Percentiles rank a stretch among this genome's conserved stretches.
Conservation (phyloP, 2,329 filamentous ascomycete species). For the Calonectria pseudoreteaudii region DNA sequence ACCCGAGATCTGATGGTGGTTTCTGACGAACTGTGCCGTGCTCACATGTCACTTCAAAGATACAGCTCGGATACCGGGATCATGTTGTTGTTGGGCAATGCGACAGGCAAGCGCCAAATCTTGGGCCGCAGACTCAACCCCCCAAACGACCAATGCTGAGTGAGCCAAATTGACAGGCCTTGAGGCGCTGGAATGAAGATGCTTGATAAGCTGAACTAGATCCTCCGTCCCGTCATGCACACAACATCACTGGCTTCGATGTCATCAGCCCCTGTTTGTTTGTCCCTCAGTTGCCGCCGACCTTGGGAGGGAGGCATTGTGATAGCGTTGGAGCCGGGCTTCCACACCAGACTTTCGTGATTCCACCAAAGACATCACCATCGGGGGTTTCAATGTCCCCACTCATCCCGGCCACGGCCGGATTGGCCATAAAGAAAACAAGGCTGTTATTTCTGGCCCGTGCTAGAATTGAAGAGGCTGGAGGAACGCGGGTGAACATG, state of each 20-base stretch:
- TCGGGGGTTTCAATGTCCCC: conserved; percentile 30
- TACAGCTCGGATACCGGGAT: neutral
- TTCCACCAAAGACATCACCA: conserved; percentile 24
- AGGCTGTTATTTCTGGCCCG: conserved; percentile 39
- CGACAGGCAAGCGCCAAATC: neutral
- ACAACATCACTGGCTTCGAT: neutral
- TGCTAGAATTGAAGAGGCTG: conserved; percentile 6
- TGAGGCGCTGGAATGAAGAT: neutral
- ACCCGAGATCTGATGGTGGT: conserved; percentile 16
- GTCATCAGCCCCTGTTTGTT: conserved; percentile 6
- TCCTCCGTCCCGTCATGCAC: neutral
- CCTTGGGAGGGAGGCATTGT: conserved; percentile 10
- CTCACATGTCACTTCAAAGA: neutral
- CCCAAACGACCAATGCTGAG: neutral
- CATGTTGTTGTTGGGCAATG: neutral
- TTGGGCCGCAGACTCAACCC: neutral
- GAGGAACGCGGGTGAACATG: conserved; percentile 22
- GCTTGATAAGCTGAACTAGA: neutral
- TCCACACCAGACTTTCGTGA: conserved; percentile 21
- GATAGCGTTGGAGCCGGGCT: conserved; percentile 29
- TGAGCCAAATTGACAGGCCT: neutral
- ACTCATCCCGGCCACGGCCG: conserved; percentile 25
- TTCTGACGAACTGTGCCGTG: neutral
- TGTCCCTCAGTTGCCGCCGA: conserved; percentile 25
- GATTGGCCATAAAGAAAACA: conserved; percentile 31